Percentiles rank a stretch among this genome's conserved stretches.
Evolutionary conservation across 805 yeast species (phyloP).

Genomic region (Candida schatavii): DNA sequence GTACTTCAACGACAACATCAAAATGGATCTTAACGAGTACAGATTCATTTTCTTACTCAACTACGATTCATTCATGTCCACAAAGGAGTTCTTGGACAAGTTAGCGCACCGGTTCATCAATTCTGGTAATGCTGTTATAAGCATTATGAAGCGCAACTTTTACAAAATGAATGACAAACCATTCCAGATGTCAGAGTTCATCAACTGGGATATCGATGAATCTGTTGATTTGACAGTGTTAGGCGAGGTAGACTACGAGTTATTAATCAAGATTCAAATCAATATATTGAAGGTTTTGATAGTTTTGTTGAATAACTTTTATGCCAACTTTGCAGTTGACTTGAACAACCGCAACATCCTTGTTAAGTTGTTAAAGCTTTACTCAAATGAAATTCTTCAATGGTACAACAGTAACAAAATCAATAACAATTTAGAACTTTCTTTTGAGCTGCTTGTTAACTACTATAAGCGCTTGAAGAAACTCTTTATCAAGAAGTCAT

Average conservation of each 20-base stretch:
- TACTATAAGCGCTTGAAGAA: slow-evolving; percentile 67
- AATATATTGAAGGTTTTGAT: slow-evolving; percentile 77
- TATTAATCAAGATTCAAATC: slow-evolving; percentile 73
- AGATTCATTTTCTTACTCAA: slow-evolving; percentile 41
- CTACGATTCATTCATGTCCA: slow-evolving; percentile 38
- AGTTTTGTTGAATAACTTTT: slow-evolving; percentile 69
- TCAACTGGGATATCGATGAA: slow-evolving; percentile 55
- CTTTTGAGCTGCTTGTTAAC: slow-evolving; percentile 38
- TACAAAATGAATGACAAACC: slow-evolving; percentile 13
- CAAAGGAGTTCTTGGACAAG: slow-evolving; percentile 37
- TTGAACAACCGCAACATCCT: slow-evolving; percentile 55
- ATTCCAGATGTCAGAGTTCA: slow-evolving; percentile 34
- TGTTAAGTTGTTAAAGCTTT: slow-evolving; percentile 60
- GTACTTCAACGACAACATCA: slow-evolving; percentile 46
- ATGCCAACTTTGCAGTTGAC: slow-evolving; percentile 71
- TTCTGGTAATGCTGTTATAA: slow-evolving; percentile 44
- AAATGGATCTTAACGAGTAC: slow-evolving; percentile 38
- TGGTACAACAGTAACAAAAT: slow-evolving; percentile 45
- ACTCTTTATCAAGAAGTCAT: slow-evolving; percentile 64
- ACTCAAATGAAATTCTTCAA: slow-evolving; percentile 62
- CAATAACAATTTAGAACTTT: slow-evolving; percentile 28
- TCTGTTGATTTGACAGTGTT: slow-evolving; percentile 35
- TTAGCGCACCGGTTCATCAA: slow-evolving; percentile 40
- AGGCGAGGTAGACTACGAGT: slow-evolving; percentile 58
- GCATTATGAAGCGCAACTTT: slow-evolving; percentile 36